phyloP scores from a whole-genome alignment of 2,329 filamentous ascomycete genomes.

The Simplicillium sp. region DNA sequence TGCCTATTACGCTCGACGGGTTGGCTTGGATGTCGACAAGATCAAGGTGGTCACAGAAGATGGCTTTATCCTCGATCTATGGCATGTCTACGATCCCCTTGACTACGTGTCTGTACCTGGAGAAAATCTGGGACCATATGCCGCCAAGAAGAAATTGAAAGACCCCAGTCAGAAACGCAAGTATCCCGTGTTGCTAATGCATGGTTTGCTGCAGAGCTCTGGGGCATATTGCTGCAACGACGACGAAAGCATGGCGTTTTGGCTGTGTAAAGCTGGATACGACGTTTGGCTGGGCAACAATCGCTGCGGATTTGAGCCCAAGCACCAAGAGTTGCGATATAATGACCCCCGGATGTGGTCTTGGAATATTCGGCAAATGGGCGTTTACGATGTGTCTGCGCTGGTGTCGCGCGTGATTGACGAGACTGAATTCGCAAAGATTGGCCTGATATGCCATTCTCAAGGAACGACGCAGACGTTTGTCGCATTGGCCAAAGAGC shows the following conservation, averaged over 20 bases:
- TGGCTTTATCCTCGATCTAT: conserved; percentile 80
- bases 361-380: conserved; percentile 95
- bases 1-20: conserved; percentile 75
- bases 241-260: conserved; percentile 83
- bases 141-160: conserved; percentile 33
- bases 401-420: conserved; percentile 69
- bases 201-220: conserved; percentile 78
- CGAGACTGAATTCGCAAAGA: conserved; percentile 74
- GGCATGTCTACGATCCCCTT: conserved; percentile 80
- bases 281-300: conserved; percentile 97
- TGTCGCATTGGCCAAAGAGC: conserved; percentile 81
- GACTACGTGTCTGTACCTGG: conserved; percentile 49
- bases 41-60: conserved; percentile 88
- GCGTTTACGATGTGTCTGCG: conserved; percentile 76
- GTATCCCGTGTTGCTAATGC: conserved; percentile 80
- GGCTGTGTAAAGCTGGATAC: conserved; percentile 82
- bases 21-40: conserved; percentile 77
- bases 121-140: conserved; percentile 41
- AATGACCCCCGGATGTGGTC: conserved; percentile 88
- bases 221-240: conserved; percentile 88
- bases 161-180: conserved; percentile 39
- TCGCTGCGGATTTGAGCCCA: conserved; percentile 73
- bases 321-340: conserved; percentile 61
- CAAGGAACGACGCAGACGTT: conserved; percentile 88
- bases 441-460: conserved; percentile 78